Base-by-base conservation (phyloP, 345 rosid genomes). In the Pistacia integerrima region DNA sequence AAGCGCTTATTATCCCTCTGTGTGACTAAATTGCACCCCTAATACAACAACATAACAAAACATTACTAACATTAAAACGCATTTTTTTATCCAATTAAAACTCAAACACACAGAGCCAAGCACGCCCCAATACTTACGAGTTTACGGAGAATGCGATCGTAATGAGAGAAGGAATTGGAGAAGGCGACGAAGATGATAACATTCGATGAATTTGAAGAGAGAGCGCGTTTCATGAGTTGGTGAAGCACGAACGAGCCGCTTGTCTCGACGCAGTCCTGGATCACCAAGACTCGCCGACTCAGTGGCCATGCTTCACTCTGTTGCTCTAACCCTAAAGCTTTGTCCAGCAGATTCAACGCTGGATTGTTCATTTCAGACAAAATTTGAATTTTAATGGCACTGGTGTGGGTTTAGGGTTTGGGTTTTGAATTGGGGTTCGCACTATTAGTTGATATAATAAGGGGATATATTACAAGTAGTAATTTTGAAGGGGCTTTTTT, bases 251-350 rank as follows among this genome's bases (percentile, higher is more conserved):
- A 91, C 0, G 93, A 80, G 56, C 90, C 98, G 72, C 91, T 88
- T 1, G 97, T 93, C 84, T 93, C 96, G n/a, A 90, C 96, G 81
- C 89, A 82, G 81, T 95, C 99, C 64, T 92, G 90, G 57, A 95
- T 78, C 22, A 87, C 38, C 44, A 95, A 79, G 18, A 88, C 82
- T 73, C 87, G 86, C 10, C 92, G 89, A 51, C 74, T 75, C 41
- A 94, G 79, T 2, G 92, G 82, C 83, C 88, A 85, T 67, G 72
- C 44, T 46, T 80, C 87, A 20, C 70, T 17, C 69, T 70, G 74
- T 70, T 86, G 74, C 59, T 88, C 86, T n/a, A 93, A 73, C 10
- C 93, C 94, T 62, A 94, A 63, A 5, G 97, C 93, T 81, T 84
- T 78, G 64, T 94, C 97, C 11, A 94, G 87, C 35, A 94, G 88